These are phyloP conservation scores for Arachis hypogaea DNA, from an alignment of 306 rosid species.

Conservation along the genomic window DNA sequence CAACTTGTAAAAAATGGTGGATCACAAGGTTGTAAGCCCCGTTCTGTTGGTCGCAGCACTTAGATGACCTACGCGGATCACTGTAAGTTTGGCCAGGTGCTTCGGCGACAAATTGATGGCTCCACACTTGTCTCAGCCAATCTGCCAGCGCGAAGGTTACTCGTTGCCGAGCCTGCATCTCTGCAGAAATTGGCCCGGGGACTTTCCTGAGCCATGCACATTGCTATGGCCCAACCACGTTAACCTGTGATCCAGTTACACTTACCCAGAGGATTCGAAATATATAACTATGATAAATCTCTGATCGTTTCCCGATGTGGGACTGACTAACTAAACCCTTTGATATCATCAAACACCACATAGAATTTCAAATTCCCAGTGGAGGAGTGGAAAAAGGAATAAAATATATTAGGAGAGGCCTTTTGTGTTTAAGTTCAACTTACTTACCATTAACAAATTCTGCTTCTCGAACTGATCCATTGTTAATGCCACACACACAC, in stretches of 20 bases:
- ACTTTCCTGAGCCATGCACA: slow-evolving; percentile 44
- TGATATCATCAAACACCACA: too few species aligned
- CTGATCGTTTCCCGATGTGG: background rate
- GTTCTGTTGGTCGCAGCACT: slow-evolving; percentile 30
- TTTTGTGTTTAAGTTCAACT: too few species aligned
- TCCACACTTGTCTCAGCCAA: slow-evolving; percentile 52
- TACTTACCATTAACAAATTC: too few species aligned
- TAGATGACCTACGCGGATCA: slow-evolving; percentile 37
- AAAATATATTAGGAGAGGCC: too few species aligned
- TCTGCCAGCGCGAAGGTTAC: background rate
- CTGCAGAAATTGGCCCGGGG: slow-evolving; percentile 36
- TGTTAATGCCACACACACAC: too few species aligned
- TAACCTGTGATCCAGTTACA: background rate
- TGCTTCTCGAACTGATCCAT: too few species aligned
- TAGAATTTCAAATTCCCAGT: too few species aligned
- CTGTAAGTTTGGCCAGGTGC: slow-evolving; percentile 22
- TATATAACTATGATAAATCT: background rate
- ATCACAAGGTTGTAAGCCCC: slow-evolving; percentile 45
- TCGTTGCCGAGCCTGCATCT: slow-evolving; percentile 33
- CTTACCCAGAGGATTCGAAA: background rate
- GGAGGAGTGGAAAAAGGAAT: too few species aligned
- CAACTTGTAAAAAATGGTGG: background rate
- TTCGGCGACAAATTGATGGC: background rate
- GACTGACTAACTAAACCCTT: background rate
- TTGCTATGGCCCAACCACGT: slow-evolving; percentile 16